Base-by-base conservation (phyloP, 2,329 filamentous ascomycete genomes). In the Colletotrichum siamense region DNA sequence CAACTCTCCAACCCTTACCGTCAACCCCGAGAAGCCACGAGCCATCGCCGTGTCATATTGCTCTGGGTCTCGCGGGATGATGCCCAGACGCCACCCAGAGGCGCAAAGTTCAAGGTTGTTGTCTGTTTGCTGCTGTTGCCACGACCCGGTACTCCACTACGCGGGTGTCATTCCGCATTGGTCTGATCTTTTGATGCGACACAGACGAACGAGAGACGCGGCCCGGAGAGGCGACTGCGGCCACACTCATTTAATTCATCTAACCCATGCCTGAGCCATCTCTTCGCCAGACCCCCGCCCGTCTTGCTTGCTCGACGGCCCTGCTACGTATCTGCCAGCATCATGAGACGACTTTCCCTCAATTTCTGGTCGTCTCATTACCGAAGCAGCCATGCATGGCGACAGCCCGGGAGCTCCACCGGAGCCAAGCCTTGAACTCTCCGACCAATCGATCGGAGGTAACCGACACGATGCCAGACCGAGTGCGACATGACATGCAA, bases 81-180 rank as follows among this genome's bases (percentile, higher is more conserved):
- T 67, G 55, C 30, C 69, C 24, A 55, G 52, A 66, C 49, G 34
- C 52, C 15, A 18, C 10, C 16, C 9, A 32, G 32, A 44, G n/a
- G 34, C 36, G 26, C 22, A 22, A 26, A 36, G 22, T 62, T 39
- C 68, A 63, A 63, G 55, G 36, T 44, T 44, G 63, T 44, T 59
- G n/a, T 57, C 16, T 34, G 57, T 64, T 76, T 64, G 64, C 59
- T 64, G 15, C 28, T 22, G 44, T 61, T 36, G 44, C 44, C 63
- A 59, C 34, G 9, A 68, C 64, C 18, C 26, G 39, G 32, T 18
- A 59, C 57, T 64, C 64, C 73, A 73, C 69, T 39, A 22, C 57
- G 70, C 70, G 73, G 73, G 64, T 69, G 70, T 73, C 73, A 69
- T 73, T 76, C 73, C 73, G 70, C 57, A 65, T 73, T 73, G 64